Evolutionary conservation across 139 green algal genomes (phyloP).

Genomic region (Limnomonas spitsbergensis): DNA sequence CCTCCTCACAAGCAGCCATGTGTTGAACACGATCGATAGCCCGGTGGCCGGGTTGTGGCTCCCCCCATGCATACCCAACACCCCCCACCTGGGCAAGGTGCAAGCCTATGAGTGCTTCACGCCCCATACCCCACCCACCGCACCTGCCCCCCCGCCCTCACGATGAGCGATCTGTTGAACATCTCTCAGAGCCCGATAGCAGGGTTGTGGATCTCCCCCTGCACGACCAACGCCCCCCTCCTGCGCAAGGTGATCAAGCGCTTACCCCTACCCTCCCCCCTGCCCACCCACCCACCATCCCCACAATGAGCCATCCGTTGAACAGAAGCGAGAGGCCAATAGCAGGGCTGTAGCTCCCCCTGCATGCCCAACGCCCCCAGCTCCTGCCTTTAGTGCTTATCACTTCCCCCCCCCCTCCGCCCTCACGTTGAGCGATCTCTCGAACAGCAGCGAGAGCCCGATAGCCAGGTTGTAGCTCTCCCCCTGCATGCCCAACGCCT

Average conservation of each 20-base stretch:
- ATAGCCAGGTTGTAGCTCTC: slow-evolving; percentile 11
- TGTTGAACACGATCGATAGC: no score
- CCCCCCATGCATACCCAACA: no score
- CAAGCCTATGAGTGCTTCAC: no score
- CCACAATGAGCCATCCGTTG: slow-evolving; percentile 49
- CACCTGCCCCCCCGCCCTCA: no score
- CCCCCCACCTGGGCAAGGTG: no score
- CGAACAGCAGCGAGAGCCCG: slow-evolving; percentile 35
- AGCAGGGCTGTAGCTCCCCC: slow-evolving; percentile 19
- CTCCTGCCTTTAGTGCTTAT: slow-evolving; percentile 28
- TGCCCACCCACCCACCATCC: no score
- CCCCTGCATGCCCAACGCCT: slow-evolving; percentile 38
- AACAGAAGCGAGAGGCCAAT: slow-evolving; percentile 35
- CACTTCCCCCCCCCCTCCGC: no score
- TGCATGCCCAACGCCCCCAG: slow-evolving; percentile 30
- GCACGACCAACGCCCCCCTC: slow-evolving; percentile 24
- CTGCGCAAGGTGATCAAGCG: no score
- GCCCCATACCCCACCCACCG: no score
- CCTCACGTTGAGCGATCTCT: slow-evolving; percentile 50
- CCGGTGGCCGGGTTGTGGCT: no score
- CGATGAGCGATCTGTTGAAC: slow-evolving; percentile 49
- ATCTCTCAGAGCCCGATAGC: slow-evolving; percentile 27
- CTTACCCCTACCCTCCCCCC: slow-evolving; percentile 28
- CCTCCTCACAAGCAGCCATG: no score
- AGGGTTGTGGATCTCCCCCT: slow-evolving; percentile 28